These are phyloP conservation scores for Asterochloris sp. DNA, from an alignment of 139 green algal genomes.

Conservation along the genomic window DNA sequence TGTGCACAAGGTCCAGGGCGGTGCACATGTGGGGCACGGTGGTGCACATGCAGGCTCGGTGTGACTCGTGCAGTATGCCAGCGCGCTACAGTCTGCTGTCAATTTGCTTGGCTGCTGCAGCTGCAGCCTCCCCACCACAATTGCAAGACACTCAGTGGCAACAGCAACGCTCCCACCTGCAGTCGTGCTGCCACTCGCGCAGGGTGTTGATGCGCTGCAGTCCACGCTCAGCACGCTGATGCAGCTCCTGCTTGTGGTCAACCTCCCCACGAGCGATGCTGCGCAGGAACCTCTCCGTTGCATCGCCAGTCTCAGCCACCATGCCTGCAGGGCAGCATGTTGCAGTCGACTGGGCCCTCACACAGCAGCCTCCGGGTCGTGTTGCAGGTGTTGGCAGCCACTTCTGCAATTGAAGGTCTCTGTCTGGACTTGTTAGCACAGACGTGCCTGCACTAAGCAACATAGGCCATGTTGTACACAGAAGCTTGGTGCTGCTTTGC, in stretches of 20 bases:
- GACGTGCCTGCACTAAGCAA: too few species aligned
- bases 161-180: not conserved
- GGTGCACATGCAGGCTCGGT: too few species aligned
- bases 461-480: not conserved
- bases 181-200: conserved; percentile 11
- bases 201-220: conserved; percentile 17
- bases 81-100: too few species aligned
- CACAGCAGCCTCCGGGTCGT: not conserved
- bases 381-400: not conserved
- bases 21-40: too few species aligned
- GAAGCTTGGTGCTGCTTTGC: not conserved
- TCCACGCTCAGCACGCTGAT: conserved; percentile 1
- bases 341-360: not conserved
- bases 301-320: conserved; percentile 32
- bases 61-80: too few species aligned
- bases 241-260: not conserved
- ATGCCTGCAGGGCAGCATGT: conserved; percentile 11
- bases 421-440: not conserved
- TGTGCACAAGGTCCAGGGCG: too few species aligned
- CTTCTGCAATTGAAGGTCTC: not conserved
- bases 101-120: too few species aligned
- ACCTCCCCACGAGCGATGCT: conserved; percentile 20
- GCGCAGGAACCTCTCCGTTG: conserved; percentile 24
- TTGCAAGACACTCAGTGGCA: too few species aligned
- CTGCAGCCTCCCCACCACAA: too few species aligned